Conservation (phyloP, 495 filamentous ascomycete genomes). For the Bacidia gigantensis region DNA sequence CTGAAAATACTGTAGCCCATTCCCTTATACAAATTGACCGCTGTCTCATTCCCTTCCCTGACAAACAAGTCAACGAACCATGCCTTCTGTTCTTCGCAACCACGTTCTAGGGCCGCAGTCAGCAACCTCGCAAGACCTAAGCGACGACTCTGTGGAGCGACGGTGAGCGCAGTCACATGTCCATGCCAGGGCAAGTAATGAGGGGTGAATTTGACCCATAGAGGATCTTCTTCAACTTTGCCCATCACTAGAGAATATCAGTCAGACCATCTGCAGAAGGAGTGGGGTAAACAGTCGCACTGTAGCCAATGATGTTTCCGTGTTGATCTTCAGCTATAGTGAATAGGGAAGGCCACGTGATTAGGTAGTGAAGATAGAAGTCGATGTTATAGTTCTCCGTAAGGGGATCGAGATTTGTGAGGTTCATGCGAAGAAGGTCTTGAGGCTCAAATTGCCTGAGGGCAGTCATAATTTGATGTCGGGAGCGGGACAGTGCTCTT, state of each 20-base stretch:
- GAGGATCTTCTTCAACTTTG: slow-evolving; percentile 80
- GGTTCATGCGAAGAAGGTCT: slow-evolving; percentile 74
- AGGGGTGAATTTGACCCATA: slow-evolving; percentile 51
- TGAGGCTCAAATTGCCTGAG: slow-evolving; percentile 55
- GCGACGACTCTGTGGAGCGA: slow-evolving; percentile 72
- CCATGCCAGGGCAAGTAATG: slow-evolving; percentile 96
- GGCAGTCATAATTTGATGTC: slow-evolving; percentile 53
- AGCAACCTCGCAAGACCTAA: slow-evolving; percentile 73
- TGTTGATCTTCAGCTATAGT: slow-evolving; percentile 66
- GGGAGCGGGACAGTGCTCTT: too few species aligned
- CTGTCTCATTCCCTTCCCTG: slow-evolving; percentile 71
- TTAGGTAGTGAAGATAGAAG: slow-evolving; percentile 91
- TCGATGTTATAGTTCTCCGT: slow-evolving; percentile 92
- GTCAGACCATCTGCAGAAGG: background rate
- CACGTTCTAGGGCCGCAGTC: slow-evolving; percentile 62
- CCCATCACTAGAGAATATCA: slow-evolving; percentile 61
- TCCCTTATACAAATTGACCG: slow-evolving; percentile 73
- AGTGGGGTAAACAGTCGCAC: slow-evolving; percentile 36
- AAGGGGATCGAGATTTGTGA: slow-evolving; percentile 74
- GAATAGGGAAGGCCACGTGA: slow-evolving; percentile 89
- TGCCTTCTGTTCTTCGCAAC: slow-evolving; percentile 63
- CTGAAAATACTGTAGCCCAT: slow-evolving; percentile 84
- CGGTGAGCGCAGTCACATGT: slow-evolving; percentile 91
- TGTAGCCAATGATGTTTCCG: slow-evolving; percentile 83
- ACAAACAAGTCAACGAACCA: slow-evolving; percentile 98